phyloP scores from a whole-genome alignment of 2,329 filamentous ascomycete species.

The Helicocarpus griseus region DNA sequence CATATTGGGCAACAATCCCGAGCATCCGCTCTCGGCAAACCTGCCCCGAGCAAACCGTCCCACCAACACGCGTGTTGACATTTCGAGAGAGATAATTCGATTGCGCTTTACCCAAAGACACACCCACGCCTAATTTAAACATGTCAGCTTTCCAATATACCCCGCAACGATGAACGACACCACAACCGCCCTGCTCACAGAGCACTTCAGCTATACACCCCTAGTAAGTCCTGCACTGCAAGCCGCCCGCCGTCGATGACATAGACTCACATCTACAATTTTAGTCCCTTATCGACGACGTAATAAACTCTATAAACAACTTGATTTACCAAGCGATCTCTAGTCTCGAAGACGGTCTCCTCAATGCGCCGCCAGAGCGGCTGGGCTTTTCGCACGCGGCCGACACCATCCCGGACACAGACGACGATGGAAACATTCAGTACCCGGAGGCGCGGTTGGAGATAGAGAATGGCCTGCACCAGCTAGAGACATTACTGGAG shows the following conservation, averaged over 20 bases:
- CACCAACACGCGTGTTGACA: neutral
- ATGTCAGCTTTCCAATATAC: neutral
- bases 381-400: conserved; percentile 63
- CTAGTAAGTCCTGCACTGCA: conserved; percentile 50
- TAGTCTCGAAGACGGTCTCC: conserved; percentile 73
- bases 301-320: conserved; percentile 94
- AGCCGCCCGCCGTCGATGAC: conserved; percentile 1
- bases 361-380: conserved; percentile 59
- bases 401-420: conserved; percentile 36
- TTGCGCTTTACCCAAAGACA: neutral
- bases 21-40: neutral
- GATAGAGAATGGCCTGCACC: conserved; percentile 79
- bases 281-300: conserved; percentile 89
- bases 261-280: conserved; percentile 3
- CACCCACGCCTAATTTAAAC: neutral
- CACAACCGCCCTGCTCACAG: conserved; percentile 62
- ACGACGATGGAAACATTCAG: conserved; percentile 37
- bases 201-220: conserved; percentile 91
- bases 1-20: too few relatives aligned
- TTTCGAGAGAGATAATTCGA: neutral
- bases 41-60: neutral
- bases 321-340: conserved; percentile 83
- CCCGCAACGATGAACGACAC: conserved; percentile 31
- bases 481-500: conserved; percentile 72
- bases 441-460: conserved; percentile 52